Conservation (phyloP, 2,329 filamentous ascomycete species). For the Talaromyces marneffei region DNA sequence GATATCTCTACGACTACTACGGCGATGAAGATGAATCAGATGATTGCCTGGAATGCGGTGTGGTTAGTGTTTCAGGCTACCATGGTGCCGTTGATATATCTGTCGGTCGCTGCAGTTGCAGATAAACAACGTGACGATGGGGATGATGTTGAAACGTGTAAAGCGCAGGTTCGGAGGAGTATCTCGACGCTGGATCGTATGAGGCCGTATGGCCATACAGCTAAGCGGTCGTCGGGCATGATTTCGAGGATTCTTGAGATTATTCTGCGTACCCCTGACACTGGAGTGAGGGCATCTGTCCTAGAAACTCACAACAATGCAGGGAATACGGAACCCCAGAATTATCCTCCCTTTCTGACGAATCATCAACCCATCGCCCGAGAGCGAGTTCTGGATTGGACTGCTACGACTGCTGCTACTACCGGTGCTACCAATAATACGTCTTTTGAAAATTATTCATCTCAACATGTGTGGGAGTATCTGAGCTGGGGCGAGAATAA, state of each 20-base stretch:
- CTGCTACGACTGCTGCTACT: background rate
- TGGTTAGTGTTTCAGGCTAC: slow-evolving; percentile 1
- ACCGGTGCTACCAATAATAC: no score
- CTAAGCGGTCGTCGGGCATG: background rate
- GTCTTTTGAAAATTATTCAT: slow-evolving; percentile 47
- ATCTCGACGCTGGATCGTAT: slow-evolving; percentile 3
- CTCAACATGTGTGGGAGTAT: slow-evolving; percentile 54
- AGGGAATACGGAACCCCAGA: background rate
- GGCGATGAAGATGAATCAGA: background rate
- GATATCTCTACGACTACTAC: slow-evolving; percentile 65
- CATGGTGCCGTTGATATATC: background rate
- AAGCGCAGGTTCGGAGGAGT: background rate
- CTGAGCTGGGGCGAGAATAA: slow-evolving; percentile 49
- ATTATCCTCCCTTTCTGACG: background rate
- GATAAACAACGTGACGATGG: background rate
- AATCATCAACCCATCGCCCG: slow-evolving; percentile 1
- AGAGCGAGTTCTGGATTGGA: slow-evolving; percentile 1
- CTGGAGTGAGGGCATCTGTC: background rate
- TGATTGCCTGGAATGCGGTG: background rate
- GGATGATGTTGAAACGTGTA: background rate
- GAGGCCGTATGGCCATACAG: slow-evolving; percentile 3
- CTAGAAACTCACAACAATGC: background rate
- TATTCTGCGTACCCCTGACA: background rate
- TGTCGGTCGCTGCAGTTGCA: background rate
- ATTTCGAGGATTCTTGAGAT: background rate